These are phyloP conservation scores for Acacia confusa DNA, from an alignment of 306 rosid species.

Conservation along the genomic window DNA sequence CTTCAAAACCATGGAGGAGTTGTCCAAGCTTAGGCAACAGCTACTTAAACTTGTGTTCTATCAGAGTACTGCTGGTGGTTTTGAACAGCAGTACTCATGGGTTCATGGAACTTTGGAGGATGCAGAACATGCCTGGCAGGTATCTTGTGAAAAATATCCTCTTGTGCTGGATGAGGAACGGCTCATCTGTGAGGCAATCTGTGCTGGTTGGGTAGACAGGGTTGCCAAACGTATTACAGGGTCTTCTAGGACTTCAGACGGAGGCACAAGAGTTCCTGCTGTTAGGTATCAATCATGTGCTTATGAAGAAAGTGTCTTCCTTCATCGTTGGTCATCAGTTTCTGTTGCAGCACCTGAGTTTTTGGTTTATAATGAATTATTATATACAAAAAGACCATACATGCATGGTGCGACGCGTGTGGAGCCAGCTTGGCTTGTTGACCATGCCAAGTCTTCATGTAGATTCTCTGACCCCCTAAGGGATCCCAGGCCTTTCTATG, in stretches of 20 bases:
- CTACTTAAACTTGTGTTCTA: slow-evolving; percentile 67
- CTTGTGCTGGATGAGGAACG: slow-evolving; percentile 72
- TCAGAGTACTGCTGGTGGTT: slow-evolving; percentile 45
- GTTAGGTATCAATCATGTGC: slow-evolving; percentile 69
- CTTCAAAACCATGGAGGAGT: slow-evolving; percentile 91
- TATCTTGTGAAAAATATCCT: slow-evolving; percentile 56
- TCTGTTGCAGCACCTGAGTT: slow-evolving; percentile 71
- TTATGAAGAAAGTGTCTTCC: slow-evolving; percentile 68
- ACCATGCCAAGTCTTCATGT: slow-evolving; percentile 70
- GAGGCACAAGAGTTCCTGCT: slow-evolving; percentile 43
- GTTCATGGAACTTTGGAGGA: slow-evolving; percentile 63
- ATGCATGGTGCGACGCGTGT: slow-evolving; percentile 86
- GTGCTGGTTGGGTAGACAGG: slow-evolving; percentile 99
- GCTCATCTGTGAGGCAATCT: slow-evolving; percentile 77
- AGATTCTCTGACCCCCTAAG: slow-evolving; percentile 57
- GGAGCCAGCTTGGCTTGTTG: slow-evolving; percentile 83
- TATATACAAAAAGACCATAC: slow-evolving; percentile 72
- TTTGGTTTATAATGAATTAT: slow-evolving; percentile 85
- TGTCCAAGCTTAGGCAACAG: slow-evolving; percentile 87
- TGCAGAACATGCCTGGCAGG: slow-evolving; percentile 63
- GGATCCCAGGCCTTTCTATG: slow-evolving; percentile 74
- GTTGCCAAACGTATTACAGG: slow-evolving; percentile 74
- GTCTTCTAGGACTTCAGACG: slow-evolving; percentile 46
- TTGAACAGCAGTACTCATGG: slow-evolving; percentile 65
- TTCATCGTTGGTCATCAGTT: slow-evolving; percentile 72